Evolutionary conservation across 768 basidiomycete genomes (phyloP), one percentile per base, ranked within the genome.

Genomic region (Agaricus blazei): DNA sequence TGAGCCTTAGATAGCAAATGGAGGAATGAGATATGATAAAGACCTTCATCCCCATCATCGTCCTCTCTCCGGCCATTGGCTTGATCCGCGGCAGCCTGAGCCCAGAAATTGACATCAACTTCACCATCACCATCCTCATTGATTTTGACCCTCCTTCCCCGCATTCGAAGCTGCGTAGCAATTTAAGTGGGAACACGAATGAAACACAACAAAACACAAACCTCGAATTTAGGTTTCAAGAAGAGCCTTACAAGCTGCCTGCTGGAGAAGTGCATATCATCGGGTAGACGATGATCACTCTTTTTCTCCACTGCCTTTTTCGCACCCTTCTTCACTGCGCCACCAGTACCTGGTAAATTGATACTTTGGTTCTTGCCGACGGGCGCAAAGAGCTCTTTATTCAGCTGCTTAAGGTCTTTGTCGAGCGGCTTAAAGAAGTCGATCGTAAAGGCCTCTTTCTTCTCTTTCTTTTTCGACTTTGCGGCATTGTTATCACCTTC

Each of bases 181-280:
- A 12, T 36, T 62, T 31, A 67, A 31, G 29, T 28, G 41, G 15
- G 27, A n/a, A 27, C 38, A 42, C 15, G 5, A 37, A n/a, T 3
- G 51, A 15, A 46, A 11, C 52, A 29, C 53, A 27, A 6, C 31
- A 58, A 56, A 59, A 48, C n/a, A 59, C 89, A 47, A 67, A 98
- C 93, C 52, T 86, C 85, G 66, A 95, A 98, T 67, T 93, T 93
- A 36, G 96, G 96, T 70, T 99, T 99, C 65, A 97, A 69, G 77
- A 98, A 99, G 48, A 99, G 70, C 6, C 93, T 87, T 19, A 99
- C 82, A 11, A 99, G 78, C 62, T 97, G 90, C 60, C 85, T 77
- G 65, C 87, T 92, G 28, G 89, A 89, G 69, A 99, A 99, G 68
- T 98, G 95, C 88, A 96, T 95, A 67, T 99, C 97, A 63, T 98